Base-by-base conservation (phyloP, 1,139 yeast genomes). In the Lodderomyces beijingensis region DNA sequence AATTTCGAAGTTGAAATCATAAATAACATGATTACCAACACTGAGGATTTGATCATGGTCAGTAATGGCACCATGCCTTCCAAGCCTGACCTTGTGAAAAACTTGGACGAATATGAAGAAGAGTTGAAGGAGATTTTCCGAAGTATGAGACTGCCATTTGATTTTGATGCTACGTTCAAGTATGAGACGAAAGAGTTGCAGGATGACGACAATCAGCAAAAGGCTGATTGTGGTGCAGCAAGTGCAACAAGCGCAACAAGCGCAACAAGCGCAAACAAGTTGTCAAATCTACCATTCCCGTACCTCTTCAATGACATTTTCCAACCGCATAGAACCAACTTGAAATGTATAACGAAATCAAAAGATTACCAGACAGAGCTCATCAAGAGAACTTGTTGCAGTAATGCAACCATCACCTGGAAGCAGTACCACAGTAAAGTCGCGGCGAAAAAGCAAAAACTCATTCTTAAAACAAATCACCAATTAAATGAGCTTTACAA, bases 1-100 rank as follows among this genome's bases (percentile, higher is more conserved):
- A 47, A 46, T 23, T 56, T 51, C 35, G 70, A 65, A 42, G 44
- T 57, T n/a, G 63, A 59, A 27, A 51, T 62, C 18, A 59, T 67
- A 23, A 51, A 57, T 28, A 49, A 47, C 27, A 53, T 66, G 26
- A 57, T 52, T 38, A 51, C 53, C 33, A 57, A 55, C 34, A 53
- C 60, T n/a, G 73, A 66, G 41, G 57, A 57, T 36, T 39, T 52
- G 19, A 48, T 57, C 9, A 41, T 59, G 41, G 28, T 40, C 28
- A 39, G 38, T 10, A 40, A 43, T 16, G 51, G 51, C 10, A 27
- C 41, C n/a, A 34, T 44, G 14, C 36, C 39, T 20, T 34, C 42
- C 22, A 45, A 47, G 25, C 44, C 45, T 4, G 52, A 53, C 25
- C 40, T 56, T 3, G 37, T 55, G 10, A 47, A 40, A 30, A 41